Evolutionary conservation across 371 early-diverging fungal genomes (phyloP), one percentile per base, ranked within the genome.

Genomic region (Mucor irregularis): DNA sequence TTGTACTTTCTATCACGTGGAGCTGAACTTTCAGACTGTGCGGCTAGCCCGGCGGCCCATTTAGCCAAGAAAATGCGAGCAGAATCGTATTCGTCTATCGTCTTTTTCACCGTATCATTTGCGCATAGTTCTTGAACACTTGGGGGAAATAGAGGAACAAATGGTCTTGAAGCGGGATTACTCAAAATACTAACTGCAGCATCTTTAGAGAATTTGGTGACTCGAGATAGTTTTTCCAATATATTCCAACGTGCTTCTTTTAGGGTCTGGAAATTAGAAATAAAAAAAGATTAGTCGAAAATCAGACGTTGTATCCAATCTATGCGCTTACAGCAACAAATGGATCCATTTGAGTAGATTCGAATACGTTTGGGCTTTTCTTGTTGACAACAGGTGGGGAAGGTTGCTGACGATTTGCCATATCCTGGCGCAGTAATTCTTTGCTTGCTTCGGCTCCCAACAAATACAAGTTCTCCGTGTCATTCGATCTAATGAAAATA

Each of bases 31-130:
- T 72, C 72, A 4, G 79, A 75, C 35, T 73, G 72, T 8, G 70
- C 70, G 17, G 78, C 82, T 24, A 79, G 67, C 22, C 84, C 85
- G 0, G 87, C 86, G 0, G 95, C 94, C 89, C 90, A 95, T 53
- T 85, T 86, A 0, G 92, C 92, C 17, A 95, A 69, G 56, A 92
- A 96, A 9, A 92, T 79, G 1, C 90, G 80, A 0, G 94, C 95
- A 21, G 86, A 78, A 58, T 92, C 94, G 62, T 93, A 95, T 39
- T 96, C 96, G 31, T 83, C 76, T 51, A 78, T 80, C 0, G 78
- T 71, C n/a, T 60, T 59, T 35, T 78, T 66, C 10, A 84, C 74
- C 29, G 82, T 62, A 21, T 69, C 66, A 17, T 62, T 71, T 71
- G 49, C 68, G 62, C 52, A 49, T 17, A 76, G 46, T 14, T 60